phyloP scores from a whole-genome alignment of 2,329 filamentous ascomycete species.

The Pyrenophora teres region DNA sequence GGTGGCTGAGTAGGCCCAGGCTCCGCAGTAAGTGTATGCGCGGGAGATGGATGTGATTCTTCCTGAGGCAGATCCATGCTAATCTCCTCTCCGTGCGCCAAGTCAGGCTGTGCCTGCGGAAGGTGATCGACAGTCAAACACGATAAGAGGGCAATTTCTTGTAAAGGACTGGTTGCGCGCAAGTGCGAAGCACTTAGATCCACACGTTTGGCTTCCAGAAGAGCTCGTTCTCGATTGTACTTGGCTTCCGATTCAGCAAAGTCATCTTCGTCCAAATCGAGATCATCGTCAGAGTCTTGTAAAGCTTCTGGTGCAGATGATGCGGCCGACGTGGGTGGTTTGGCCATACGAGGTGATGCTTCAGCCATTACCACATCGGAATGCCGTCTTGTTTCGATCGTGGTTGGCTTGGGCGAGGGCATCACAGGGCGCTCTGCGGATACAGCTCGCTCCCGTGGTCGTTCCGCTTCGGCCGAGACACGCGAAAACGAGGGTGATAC shows the following conservation, averaged over 20 bases:
- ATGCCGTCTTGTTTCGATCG: slow-evolving; percentile 38
- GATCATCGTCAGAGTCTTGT: slow-evolving; percentile 53
- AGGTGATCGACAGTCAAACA: slow-evolving; percentile 45
- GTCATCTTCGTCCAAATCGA: slow-evolving; percentile 53
- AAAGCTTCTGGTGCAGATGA: slow-evolving; percentile 40
- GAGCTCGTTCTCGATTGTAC: slow-evolving; percentile 52
- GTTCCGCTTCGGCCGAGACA: slow-evolving; percentile 20
- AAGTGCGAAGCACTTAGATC: slow-evolving; percentile 51
- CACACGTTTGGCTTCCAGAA: slow-evolving; percentile 50
- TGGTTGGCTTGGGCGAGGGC: slow-evolving; percentile 31
- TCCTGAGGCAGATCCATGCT: slow-evolving; percentile 23
- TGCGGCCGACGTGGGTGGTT: slow-evolving; percentile 35
- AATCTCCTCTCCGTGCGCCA: slow-evolving; percentile 22
- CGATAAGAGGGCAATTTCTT: slow-evolving; percentile 50
- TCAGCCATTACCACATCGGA: slow-evolving; percentile 46
- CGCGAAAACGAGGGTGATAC: slow-evolving; percentile 28
- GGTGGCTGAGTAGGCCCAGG: slow-evolving; percentile 16
- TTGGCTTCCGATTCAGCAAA: slow-evolving; percentile 54
- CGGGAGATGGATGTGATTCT: slow-evolving; percentile 7
- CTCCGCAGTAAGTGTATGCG: slow-evolving; percentile 1
- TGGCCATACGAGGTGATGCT: slow-evolving; percentile 32
- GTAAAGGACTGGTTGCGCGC: slow-evolving; percentile 51
- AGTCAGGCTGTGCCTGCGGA: slow-evolving; percentile 18
- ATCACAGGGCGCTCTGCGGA: slow-evolving; percentile 28
- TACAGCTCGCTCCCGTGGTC: slow-evolving; percentile 26